Base-by-base conservation (phyloP, 1,284 basidiomycete species). In the Kalmanozyma brasiliensis region DNA sequence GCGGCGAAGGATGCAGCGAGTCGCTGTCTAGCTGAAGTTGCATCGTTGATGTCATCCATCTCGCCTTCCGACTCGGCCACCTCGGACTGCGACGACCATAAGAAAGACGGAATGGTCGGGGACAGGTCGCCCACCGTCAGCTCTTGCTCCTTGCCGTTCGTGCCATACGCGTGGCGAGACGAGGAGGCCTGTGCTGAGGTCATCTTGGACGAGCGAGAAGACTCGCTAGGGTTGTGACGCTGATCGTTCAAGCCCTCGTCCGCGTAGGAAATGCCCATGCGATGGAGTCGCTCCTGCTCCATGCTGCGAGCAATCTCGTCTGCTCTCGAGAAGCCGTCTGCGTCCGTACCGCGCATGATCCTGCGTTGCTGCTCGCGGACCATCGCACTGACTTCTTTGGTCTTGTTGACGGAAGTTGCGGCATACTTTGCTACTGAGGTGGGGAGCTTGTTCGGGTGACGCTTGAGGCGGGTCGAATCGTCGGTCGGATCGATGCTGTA, bases 1-100 rank as follows among this genome's bases (percentile, higher is more conserved):
- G 52, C 51, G 3, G 55, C 37, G 16, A 60, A 35, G 1, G 65
- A 53, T 19, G 46, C 55, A 6, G 42, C 63, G 14, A 59, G 33
- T 23, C 30, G 33, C 8, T 48, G 35, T 38, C 46, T 14, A 9
- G 41, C 22, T 6, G 32, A 26, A 17, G 17, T 26, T 5, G 23
- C 14, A 8, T 48, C 40, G 7, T 19, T 11, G 1, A 26, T 8
- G 8, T 9, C 8, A 8, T 36, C 29, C 22, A 2, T 8, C 8
- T 60, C 52, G 20, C 56, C 55, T 6, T 68, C 59, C 16, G 53
- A 30, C 11, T 43, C 40, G n/a, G 10, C 48, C 1, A 43, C 49
- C 14, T 69, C 66, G 6, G 66, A 69, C 35, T 59, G 59, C 16
- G 60, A 63, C 13, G 66, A 69, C 66, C 66, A 69, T 16, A 69